These are phyloP conservation scores for Wallacemonas collosoma DNA, from an alignment of 208 protist species.

Conservation along the genomic window DNA sequence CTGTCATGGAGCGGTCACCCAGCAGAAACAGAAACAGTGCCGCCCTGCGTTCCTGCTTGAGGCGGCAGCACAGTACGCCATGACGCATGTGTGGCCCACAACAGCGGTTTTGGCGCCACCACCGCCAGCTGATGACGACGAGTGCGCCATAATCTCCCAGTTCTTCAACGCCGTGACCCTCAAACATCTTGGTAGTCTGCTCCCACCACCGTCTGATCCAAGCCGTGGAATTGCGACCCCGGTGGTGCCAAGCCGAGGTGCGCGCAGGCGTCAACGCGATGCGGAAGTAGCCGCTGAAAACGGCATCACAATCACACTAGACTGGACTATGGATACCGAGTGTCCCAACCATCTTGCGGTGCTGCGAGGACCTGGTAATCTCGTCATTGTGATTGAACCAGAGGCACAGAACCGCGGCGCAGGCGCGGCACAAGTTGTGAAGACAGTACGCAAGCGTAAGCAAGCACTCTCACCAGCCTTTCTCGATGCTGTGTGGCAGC, in stretches of 20 bases:
- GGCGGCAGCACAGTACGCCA: slow-evolving; percentile 17
- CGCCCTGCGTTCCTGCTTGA: slow-evolving; percentile 14
- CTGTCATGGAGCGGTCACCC: slow-evolving; percentile 19
- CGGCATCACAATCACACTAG: no score
- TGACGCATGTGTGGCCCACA: slow-evolving; percentile 19
- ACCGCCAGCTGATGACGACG: neutral
- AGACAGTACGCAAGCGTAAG: neutral
- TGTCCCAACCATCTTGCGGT: neutral
- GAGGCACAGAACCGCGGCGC: neutral
- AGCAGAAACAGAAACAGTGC: slow-evolving; percentile 11
- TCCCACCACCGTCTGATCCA: no score
- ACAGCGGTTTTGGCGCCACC: neutral
- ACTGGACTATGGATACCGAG: no score
- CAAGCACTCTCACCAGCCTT: neutral
- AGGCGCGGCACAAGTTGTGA: neutral
- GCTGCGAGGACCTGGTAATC: slow-evolving; percentile 6
- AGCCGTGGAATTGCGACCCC: no score
- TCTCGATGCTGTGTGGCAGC: slow-evolving; percentile 31
- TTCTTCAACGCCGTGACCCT: neutral
- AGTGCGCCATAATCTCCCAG: neutral
- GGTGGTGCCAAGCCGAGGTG: no score
- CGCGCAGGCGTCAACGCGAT: no score
- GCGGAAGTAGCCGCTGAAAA: no score
- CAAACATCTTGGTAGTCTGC: no score
- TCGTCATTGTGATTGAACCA: slow-evolving; percentile 4